A percentile compares a stretch with the other conserved stretches of the same genome.
Conservation (phyloP, 805 yeast species). For the Spencermartinsiella europaea region DNA sequence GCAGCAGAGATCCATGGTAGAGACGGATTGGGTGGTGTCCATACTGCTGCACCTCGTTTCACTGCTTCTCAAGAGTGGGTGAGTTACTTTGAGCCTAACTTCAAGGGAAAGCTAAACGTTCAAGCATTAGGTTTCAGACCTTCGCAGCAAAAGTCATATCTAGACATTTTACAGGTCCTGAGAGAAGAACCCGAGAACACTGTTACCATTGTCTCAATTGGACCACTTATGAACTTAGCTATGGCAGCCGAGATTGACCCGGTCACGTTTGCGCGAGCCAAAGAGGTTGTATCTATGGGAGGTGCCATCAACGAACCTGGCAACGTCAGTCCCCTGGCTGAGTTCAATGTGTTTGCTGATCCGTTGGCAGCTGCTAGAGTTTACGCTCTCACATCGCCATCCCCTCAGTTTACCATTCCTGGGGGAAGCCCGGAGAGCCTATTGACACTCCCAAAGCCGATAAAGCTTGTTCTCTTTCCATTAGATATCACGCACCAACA, state of each 20-base stretch:
- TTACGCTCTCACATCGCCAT: slow-evolving; percentile 30
- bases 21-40: slow-evolving; percentile 40
- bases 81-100: slow-evolving; percentile 20
- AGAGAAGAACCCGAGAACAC: slow-evolving; percentile 31
- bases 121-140: slow-evolving; percentile 28
- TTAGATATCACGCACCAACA: slow-evolving; percentile 36
- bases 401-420: slow-evolving; percentile 30
- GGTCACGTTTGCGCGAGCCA: slow-evolving; percentile 31
- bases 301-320: slow-evolving; percentile 35
- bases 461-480: slow-evolving; percentile 33
- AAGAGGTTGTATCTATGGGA: slow-evolving; percentile 37
- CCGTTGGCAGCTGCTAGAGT: slow-evolving; percentile 37
- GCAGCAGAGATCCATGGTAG: slow-evolving; percentile 39
- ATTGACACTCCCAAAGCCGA: slow-evolving; percentile 19
- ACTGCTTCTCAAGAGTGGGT: slow-evolving; percentile 30
- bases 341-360: slow-evolving; percentile 39
- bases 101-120: slow-evolving; percentile 7
- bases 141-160: slow-evolving; percentile 27
- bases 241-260: slow-evolving; percentile 37
- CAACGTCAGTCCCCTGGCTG: slow-evolving; percentile 38
- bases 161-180: slow-evolving; percentile 35
- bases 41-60: slow-evolving; percentile 31
- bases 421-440: slow-evolving; percentile 19
- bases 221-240: slow-evolving; percentile 39
- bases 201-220: slow-evolving; percentile 36